Base-by-base conservation (phyloP, 2,329 filamentous ascomycete genomes). In the Acrocalymma vagum region DNA sequence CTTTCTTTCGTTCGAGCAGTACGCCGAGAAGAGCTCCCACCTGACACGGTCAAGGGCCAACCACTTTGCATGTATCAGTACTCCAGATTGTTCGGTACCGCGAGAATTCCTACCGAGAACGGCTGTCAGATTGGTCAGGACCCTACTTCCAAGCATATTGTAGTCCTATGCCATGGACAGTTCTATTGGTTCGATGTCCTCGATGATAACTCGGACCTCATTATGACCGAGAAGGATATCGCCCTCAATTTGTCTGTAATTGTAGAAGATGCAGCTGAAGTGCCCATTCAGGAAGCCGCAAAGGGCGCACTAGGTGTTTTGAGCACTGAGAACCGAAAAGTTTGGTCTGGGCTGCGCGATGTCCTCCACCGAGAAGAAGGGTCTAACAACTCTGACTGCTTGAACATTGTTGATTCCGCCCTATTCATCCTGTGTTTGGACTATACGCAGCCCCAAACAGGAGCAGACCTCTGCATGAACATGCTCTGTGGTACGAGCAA, bases 111-210 rank as follows among this genome's bases (percentile, higher is more conserved):
- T 0, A 97, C 93, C 1, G 90, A 95, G 20, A 86, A 94, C 64
- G 94, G 94, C 5, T 99, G 94, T 67, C 88, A 96, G 57, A 97
- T 99, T 60, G 91, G 92, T 51, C 92, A 97, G 66, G 92, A 97
- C 60, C 88, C 91, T 1, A 83, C 86, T n/a, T 90, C 93, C 3
- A 95, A 91, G 72, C 94, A 99, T 68, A 78, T 99, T 24, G 88
- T 96, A 8, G 90, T 97, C 28, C 80, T 97, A 72, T 95, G 90
- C 64, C 89, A 93, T 52, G 94, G 94, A 2, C 94, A 99, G 56
- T 92, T 97, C 62, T 99, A 99, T 72, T 97, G 93, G 93, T 99
- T 99, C 60, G 94, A 99, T 69, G 92, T 96, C 2, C 77, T 99
- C 13, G 94, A 99, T 58, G 87, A 93, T 55, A 95, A 96, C 70